Evolutionary conservation across 352 stramenopile species (phyloP).

Genomic region (Phytopythium oedochilum): DNA sequence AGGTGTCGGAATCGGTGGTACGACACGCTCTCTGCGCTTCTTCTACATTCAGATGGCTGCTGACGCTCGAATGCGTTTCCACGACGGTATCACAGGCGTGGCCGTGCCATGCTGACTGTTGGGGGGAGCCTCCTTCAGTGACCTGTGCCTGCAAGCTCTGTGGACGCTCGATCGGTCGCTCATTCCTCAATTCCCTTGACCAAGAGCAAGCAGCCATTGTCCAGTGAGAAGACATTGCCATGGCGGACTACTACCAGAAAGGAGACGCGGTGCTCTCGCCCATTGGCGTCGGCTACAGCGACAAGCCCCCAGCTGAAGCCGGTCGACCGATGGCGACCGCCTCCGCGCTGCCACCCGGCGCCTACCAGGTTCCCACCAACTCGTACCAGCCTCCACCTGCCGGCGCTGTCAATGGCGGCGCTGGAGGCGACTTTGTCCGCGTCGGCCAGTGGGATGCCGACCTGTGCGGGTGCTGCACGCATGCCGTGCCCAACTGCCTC

Average conservation of each 20-base stretch:
- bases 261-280: neutral
- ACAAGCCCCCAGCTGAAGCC: neutral
- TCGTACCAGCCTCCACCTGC: neutral
- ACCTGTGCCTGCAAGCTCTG: too few relatives aligned
- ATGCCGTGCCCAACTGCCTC: constrained; percentile 42
- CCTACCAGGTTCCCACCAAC: neutral
- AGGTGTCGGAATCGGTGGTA: too few relatives aligned
- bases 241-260: constrained; percentile 2
- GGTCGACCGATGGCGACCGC: neutral
- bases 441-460: constrained; percentile 19
- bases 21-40: too few relatives aligned
- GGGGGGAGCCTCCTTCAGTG: too few relatives aligned
- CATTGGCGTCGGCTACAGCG: neutral
- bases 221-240: neutral
- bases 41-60: too few relatives aligned
- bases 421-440: constrained; percentile 4
- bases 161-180: too few relatives aligned
- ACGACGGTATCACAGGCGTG: too few relatives aligned
- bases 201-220: neutral
- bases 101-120: too few relatives aligned
- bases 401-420: neutral
- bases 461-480: constrained; percentile 40
- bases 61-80: too few relatives aligned
- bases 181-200: neutral
- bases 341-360: neutral